Percentiles rank a stretch among this genome's conserved stretches.
phyloP scores from a whole-genome alignment of 108 stramenopile species.

The Aureococcus anophagefferens region DNA sequence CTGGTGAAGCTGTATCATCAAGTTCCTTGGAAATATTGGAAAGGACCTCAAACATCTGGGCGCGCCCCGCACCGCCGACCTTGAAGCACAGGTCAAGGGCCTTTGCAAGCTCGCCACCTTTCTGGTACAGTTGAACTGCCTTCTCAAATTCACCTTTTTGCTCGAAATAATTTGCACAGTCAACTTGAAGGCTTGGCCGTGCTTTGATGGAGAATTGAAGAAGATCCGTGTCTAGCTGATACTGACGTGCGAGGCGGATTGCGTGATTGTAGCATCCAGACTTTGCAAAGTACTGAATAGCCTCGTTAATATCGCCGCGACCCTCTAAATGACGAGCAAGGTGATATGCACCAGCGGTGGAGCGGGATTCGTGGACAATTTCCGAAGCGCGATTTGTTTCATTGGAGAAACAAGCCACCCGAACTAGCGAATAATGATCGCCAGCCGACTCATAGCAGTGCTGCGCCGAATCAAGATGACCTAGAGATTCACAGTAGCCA shows the following conservation, averaged over 20 bases:
- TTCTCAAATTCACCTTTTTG: constrained; percentile 49
- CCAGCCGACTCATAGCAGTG: constrained; percentile 38
- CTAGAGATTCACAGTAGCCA: constrained; percentile 40
- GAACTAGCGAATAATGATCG: constrained; percentile 39
- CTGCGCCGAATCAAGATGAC: constrained; percentile 36
- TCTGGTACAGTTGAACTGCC: constrained; percentile 55
- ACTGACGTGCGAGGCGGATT: constrained; percentile 48
- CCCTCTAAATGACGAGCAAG: constrained; percentile 48
- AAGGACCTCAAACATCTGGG: constrained; percentile 37
- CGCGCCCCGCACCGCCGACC: constrained; percentile 17
- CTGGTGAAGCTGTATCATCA: constrained; percentile 19
- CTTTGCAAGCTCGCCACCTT: constrained; percentile 45
- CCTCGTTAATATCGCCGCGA: constrained; percentile 27
- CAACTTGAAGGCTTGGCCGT: constrained; percentile 27
- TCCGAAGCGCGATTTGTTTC: constrained; percentile 24
- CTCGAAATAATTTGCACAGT: constrained; percentile 53
- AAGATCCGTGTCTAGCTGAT: constrained; percentile 48
- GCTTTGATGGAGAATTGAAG: constrained; percentile 50
- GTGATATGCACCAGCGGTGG: constrained; percentile 48
- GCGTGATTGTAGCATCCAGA: constrained; percentile 53
- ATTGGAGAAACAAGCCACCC: constrained; percentile 36
- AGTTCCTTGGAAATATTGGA: constrained; percentile 38
- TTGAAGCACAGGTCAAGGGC: constrained; percentile 53
- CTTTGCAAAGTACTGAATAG: constrained; percentile 26
- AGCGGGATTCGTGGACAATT: constrained; percentile 40